A percentile compares a stretch with the other conserved stretches of the same genome.
These are phyloP conservation scores for Oryza rufipogon DNA, from an alignment of 176 grass and related monocot genomes.

Conservation along the genomic window DNA sequence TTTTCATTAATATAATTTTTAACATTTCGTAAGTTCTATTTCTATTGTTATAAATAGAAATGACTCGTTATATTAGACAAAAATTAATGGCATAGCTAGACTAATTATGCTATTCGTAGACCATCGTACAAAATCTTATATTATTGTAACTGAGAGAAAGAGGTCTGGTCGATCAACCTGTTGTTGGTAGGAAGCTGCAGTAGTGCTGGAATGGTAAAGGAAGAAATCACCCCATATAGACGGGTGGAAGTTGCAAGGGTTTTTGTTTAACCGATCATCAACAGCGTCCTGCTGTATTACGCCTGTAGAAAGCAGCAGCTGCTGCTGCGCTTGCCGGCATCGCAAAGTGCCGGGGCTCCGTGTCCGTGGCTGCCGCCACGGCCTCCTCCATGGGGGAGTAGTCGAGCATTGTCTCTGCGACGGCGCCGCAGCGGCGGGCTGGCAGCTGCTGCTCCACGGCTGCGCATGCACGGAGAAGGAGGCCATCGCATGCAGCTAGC, in stretches of 20 bases:
- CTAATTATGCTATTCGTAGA: no score
- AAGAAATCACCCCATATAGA: conserved; percentile 44
- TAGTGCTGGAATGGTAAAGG: background rate
- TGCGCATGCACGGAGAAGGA: background rate
- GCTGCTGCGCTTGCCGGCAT: background rate
- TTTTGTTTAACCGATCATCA: background rate
- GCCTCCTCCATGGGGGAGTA: background rate
- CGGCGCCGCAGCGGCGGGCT: background rate
- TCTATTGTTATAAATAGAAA: no score
- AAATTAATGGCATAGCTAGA: no score
- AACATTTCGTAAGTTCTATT: no score
- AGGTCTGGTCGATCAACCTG: background rate
- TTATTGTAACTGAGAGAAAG: no score
- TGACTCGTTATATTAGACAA: no score
- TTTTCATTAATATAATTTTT: no score
- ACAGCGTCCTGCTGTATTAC: background rate
- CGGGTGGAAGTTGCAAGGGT: conserved; percentile 13
- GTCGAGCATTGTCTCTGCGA: background rate
- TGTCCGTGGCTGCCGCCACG: background rate
- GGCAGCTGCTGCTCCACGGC: background rate
- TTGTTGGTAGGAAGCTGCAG: background rate
- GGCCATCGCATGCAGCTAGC: background rate
- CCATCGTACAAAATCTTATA: no score
- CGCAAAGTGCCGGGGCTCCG: background rate
- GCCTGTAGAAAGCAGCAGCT: no score